Evolutionary conservation across 768 basidiomycete species (phyloP).

Genomic region (Hygrocybe coccinea): DNA sequence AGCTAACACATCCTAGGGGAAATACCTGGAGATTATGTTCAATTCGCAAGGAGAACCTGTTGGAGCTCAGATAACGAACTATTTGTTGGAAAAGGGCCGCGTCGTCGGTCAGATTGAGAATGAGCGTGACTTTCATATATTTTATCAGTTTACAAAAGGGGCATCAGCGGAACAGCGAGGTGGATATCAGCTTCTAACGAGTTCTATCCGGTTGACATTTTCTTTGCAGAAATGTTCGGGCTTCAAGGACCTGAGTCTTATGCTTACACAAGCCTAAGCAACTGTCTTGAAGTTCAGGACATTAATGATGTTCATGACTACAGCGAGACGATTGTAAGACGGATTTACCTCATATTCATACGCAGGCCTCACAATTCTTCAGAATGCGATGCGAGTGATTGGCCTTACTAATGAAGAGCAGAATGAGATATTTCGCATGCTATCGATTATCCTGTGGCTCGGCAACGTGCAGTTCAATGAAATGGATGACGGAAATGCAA

Average conservation of each 20-base stretch:
- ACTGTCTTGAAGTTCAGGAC: slow-evolving; percentile 85
- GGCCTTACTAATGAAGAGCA: slow-evolving; percentile 85
- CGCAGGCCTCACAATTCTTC: slow-evolving; percentile 5
- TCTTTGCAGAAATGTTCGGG: slow-evolving; percentile 80
- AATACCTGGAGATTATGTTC: slow-evolving; percentile 99
- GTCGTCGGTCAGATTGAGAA: slow-evolving; percentile 95
- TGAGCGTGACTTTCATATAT: slow-evolving; percentile 97
- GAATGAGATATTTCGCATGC: slow-evolving; percentile 86
- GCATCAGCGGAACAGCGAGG: slow-evolving; percentile 87
- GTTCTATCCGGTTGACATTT: slow-evolving; percentile 12
- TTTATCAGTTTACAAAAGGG: slow-evolving; percentile 98
- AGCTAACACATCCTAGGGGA: slow-evolving; percentile 57
- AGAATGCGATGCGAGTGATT: slow-evolving; percentile 93
- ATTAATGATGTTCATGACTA: slow-evolving; percentile 90
- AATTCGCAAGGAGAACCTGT: slow-evolving; percentile 88
- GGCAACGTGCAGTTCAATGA: slow-evolving; percentile 92
- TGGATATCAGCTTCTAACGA: slow-evolving; percentile 29
- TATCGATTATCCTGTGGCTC: slow-evolving; percentile 90
- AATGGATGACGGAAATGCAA: slow-evolving; percentile 83
- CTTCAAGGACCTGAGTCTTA: slow-evolving; percentile 95
- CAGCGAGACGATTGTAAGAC: slow-evolving; percentile 75
- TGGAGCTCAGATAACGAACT: slow-evolving; percentile 98
- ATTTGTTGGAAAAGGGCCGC: slow-evolving; percentile 92
- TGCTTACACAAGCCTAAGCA: slow-evolving; percentile 86
- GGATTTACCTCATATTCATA: neutral